Evolutionary conservation across 306 rosid genomes (phyloP), one percentile per base, ranked within the genome.

Genomic region (Vachellia pachyceras): DNA sequence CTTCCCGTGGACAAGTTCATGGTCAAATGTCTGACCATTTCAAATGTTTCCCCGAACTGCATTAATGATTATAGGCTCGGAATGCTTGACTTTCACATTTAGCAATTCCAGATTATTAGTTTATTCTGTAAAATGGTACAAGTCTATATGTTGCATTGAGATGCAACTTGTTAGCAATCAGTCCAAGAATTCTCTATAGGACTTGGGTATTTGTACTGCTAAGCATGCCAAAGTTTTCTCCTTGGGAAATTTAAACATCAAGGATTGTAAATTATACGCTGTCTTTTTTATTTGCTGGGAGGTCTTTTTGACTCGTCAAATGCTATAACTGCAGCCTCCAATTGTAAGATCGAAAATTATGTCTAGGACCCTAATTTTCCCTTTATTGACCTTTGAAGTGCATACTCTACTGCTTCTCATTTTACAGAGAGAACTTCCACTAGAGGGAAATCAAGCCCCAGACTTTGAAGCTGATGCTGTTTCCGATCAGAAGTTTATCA

Each of bases 381-480:
- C 12, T 70, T 33, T 13, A 47, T 52, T n/a, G n/a, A n/a, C n/a
- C n/a, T n/a, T n/a, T 64, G 52, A 57, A 12, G 5, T 12, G 10
- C 58, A 29, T 36, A 0, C 5, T 12, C 4, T 40, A 78, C 18
- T 22, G 10, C 5, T 52, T 60, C 25, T 50, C 10, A 12, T 17
- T 75, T 50, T 11, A 14, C 80, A 94, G 94, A 65, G 45, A 44
- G 94, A 87, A 45, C 87, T 88, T 77, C 94, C 97, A 11, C 84
- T 92, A 46, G 97, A 91, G 66, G 97, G 98, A 74, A 92, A 92
- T 76, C 45, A 42, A 20, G 97, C 95, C n/a, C 97, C 97, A 0
- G 94, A 95, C 87, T 95, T 95, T n/a, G 97, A 91, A 85, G 98
- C 97, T 0, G 98, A 92, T 87, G 98, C 97, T 74, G 97, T 95